A percentile compares a stretch with the other conserved stretches of the same genome.
Conservation (phyloP, 805 yeast species). For the Candida chauliodis region DNA sequence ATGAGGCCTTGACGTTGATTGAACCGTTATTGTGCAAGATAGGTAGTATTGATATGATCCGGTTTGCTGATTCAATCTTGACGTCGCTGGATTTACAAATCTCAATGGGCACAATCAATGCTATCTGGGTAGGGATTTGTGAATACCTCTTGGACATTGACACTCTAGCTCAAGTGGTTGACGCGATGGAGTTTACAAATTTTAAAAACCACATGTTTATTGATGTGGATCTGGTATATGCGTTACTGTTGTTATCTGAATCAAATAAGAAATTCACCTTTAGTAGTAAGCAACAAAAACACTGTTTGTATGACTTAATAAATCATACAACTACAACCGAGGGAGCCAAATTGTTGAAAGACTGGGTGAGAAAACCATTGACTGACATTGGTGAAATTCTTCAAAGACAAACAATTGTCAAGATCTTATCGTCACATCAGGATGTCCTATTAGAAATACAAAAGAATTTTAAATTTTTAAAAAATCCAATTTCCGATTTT, state of each 20-base stretch:
- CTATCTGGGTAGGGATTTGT: slow-evolving; percentile 4
- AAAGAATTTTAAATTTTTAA: slow-evolving; percentile 3
- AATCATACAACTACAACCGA: slow-evolving; percentile 6
- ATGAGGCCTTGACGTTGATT: neutral
- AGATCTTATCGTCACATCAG: slow-evolving; percentile 1
- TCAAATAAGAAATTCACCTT: neutral
- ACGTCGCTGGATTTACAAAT: neutral
- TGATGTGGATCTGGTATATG: slow-evolving; percentile 10
- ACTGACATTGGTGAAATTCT: neutral
- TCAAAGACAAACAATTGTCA: slow-evolving; percentile 6
- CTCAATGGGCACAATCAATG: slow-evolving; percentile 7
- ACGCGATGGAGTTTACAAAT: neutral
- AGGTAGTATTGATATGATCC: neutral
- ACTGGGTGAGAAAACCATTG: slow-evolving; percentile 10
- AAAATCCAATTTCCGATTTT: slow-evolving; percentile 1
- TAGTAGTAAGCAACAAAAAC: slow-evolving; percentile 2
- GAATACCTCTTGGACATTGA: neutral
- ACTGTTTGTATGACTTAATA: slow-evolving; percentile 6
- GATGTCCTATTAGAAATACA: slow-evolving; percentile 1
- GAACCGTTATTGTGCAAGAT: neutral
- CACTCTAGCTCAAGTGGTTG: neutral
- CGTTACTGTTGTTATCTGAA: slow-evolving; percentile 7
- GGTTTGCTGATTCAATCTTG: slow-evolving; percentile 1
- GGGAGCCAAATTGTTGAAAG: slow-evolving; percentile 8
- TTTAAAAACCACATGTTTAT: slow-evolving; percentile 9